These are phyloP conservation scores for Wallacemonas sp. DNA, from an alignment of 208 protist species.

Conservation along the genomic window DNA sequence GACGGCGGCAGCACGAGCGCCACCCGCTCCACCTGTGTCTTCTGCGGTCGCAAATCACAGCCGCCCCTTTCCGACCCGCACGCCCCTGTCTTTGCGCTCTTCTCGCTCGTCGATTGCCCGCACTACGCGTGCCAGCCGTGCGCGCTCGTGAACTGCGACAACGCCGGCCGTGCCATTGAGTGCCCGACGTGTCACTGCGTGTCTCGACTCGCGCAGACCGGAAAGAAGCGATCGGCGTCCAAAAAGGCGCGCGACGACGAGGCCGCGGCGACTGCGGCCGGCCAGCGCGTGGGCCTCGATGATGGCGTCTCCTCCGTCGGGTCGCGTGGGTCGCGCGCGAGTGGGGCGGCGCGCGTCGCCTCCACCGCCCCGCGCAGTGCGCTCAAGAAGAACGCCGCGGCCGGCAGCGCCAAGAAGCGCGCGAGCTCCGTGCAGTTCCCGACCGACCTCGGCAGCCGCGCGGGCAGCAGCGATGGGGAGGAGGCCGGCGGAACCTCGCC, in stretches of 20 bases:
- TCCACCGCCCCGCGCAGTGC: conserved; percentile 37
- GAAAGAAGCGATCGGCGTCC: conserved; percentile 42
- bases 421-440: conserved; percentile 70
- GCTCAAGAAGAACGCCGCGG: conserved; percentile 36
- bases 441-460: conserved; percentile 19
- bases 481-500: conserved; percentile 34
- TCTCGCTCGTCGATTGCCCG: conserved; percentile 88
- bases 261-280: neutral
- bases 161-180: conserved; percentile 64
- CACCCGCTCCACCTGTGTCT: conserved; percentile 60
- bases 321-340: conserved; percentile 37
- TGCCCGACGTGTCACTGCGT: conserved; percentile 77
- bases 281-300: conserved; percentile 55
- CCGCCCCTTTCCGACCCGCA: conserved; percentile 60
- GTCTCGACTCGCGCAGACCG: conserved; percentile 80
- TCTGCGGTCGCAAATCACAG: conserved; percentile 50
- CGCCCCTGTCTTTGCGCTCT: conserved; percentile 86
- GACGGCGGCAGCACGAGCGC: conserved; percentile 8
- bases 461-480: neutral
- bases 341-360: neutral
- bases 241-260: neutral
- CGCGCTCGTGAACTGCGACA: conserved; percentile 82
- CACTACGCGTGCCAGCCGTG: conserved; percentile 92
- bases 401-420: conserved; percentile 39
- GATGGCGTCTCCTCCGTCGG: conserved; percentile 73